Base-by-base conservation (phyloP, 73 alveolate genomes). In the Effrenium voratum region DNA sequence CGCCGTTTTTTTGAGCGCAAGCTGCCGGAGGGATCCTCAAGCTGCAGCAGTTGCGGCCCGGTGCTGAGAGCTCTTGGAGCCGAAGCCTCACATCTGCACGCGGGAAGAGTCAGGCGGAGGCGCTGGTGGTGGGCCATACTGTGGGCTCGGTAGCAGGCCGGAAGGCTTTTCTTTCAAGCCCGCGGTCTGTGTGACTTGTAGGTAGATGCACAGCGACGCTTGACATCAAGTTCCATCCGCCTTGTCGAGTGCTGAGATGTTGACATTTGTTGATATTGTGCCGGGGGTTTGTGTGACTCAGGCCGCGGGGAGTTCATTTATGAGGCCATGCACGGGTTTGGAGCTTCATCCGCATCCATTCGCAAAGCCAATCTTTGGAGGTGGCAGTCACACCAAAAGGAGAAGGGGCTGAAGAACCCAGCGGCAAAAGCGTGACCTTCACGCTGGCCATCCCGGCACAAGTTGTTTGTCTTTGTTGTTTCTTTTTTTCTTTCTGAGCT, bases 301-400 rank as follows among this genome's bases (percentile, higher is more conserved):
- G 96, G 96, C 30, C 96, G 96, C 13, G 96, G 96, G 40, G 96
- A 90, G 87, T 90, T 68, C 28, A 87, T 90, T 41, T 90, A 90
- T 41, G 96, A 90, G 96, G 96, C 96, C 3, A 2, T 40, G n/a
- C 63, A 12, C 34, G 87, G 26, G 0, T 72, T 72, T 0, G 1
- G 81, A 55, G 6, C 32, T 1, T 30, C 47, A 34, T 16, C 45
- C 5, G 82, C 4, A 57, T 26, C 72, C 72, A 28, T 28, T 19
- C 73, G 1, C 73, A 59, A 5, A 16, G 34, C 73, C 0, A 19
- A n/a, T n/a, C n/a, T n/a, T 43, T 28, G 47, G 84, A 90, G 96
- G 96, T 90, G 81, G 52, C 96, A 32, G 96, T 90, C 34, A 90
- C 96, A 24, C 96, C 96, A 19, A 73, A 90, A 40, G 96, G 96